Base-by-base conservation (phyloP, 768 basidiomycete species). In the Rhodotorula taiwanensis region DNA sequence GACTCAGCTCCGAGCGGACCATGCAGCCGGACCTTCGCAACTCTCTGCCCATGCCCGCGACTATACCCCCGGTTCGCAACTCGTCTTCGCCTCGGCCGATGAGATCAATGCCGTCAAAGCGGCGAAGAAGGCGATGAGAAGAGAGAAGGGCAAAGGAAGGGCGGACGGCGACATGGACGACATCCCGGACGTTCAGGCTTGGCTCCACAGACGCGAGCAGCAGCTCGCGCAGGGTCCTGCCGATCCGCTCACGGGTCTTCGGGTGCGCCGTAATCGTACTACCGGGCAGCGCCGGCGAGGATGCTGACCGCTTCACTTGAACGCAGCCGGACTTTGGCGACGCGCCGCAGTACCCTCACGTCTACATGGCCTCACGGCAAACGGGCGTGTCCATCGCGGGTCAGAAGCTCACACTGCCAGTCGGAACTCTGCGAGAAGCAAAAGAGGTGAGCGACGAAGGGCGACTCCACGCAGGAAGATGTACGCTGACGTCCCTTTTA, bases 391-490 rank as follows among this genome's bases (percentile, higher is more conserved):
- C 88, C 80, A 85, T 69, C 77, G 83, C 73, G 60, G 91, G 92
- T 15, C 84, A 80, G 58, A 86, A 85, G 71, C 88, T 89, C 72
- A 79, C 84, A 73, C 76, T 98, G 52, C 95, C 95, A 1, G 64
- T 88, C 2, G 95, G 90, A 2, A 97, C 93, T 4, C 79, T 80
- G 25, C 80, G 88, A 31, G 76, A 81, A 21, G 79, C 82, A 54
- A 73, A 81, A 48, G 87, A 92, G 73, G 92, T 92, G 65, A 55
- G 77, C n/a, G n/a, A n/a, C n/a, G n/a, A n/a, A n/a, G n/a, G n/a
- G n/a, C n/a, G n/a, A n/a, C n/a, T n/a, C n/a, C n/a, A n/a, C n/a
- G n/a, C n/a, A n/a, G n/a, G n/a, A n/a, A n/a, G n/a, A n/a, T n/a
- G n/a, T n/a, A n/a, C n/a, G 39, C 13, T 41, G 27, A 31, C 52